Base-by-base conservation (phyloP, 441 rosid species). In the Mallotus japonicus region DNA sequence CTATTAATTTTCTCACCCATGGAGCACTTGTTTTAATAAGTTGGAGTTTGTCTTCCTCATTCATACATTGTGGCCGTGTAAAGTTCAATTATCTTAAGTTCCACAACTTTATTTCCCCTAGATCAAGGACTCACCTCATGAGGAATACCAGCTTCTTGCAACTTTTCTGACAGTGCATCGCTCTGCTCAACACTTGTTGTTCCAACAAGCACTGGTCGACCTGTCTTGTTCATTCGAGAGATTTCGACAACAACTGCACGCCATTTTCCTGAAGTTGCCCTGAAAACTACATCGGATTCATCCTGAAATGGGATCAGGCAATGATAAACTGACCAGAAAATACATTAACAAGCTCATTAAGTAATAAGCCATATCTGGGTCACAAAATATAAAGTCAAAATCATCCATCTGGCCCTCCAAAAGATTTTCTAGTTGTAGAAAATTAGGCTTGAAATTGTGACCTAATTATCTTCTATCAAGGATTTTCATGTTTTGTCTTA, bases 151-250 rank as follows among this genome's bases (percentile, higher is more conserved):
- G 90, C 93, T 88, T 91, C 92, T 79, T 67, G 81, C 89, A 95
- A 84, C 78, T 90, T 90, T 73, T 83, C 87, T 62, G 99, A 92
- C 77, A 95, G 83, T 34, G 87, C 87, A 77, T 95, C 99, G 81
- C 99, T 95, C 84, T 92, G 97, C 85, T 95, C 99, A 20, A 95
- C 99, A 47, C 99, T 95, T 67, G 97, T 95, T 72, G 99, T 95
- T 77, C 99, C 99, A 63, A 95, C 97, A 82, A 95, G 96, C 79
- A 95, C 97, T 6, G 97, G 93, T 69, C 90, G 84, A 71, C 99
- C 99, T 69, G 91, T 91, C 85, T 87, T 95, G 71, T 92, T 83
- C 95, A 95, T 95, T 86, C 97, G 89, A 70, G 97, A 87, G 70
- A 95, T 95, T 82, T 95, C 99, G 66, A 95, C 92, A 42, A 95